Conservation (phyloP, 768 basidiomycete genomes). For the Hirschioporus abietinus region DNA sequence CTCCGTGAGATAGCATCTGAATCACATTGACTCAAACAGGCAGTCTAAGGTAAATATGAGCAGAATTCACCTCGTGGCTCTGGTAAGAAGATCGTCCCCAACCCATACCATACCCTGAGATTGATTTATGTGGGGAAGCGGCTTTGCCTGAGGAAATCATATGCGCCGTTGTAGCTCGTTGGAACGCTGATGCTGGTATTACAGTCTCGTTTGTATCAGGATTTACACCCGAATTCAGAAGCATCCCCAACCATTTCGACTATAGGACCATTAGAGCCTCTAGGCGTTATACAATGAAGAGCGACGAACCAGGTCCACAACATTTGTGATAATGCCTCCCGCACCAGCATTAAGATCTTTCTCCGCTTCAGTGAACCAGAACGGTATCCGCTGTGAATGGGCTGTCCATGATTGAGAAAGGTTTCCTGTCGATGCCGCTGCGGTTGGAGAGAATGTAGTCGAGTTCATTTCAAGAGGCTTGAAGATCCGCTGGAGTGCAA, state of each 20-base stretch:
- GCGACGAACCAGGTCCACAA: constrained; percentile 34
- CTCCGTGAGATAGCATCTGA: constrained; percentile 8
- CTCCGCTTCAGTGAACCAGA: constrained; percentile 24
- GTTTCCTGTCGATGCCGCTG: constrained; percentile 29
- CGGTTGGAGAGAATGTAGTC: constrained; percentile 31
- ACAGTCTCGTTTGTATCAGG: constrained; percentile 25
- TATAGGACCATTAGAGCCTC: constrained; percentile 13
- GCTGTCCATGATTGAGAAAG: constrained; percentile 29
- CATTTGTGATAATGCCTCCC: constrained; percentile 38
- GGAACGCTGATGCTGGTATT: constrained; percentile 26
- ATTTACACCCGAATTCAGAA: constrained; percentile 31
- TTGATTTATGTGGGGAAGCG: constrained; percentile 17
- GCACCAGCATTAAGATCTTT: constrained; percentile 29
- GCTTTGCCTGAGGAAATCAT: constrained; percentile 18
- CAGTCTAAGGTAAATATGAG: neutral
- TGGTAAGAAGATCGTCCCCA: constrained; percentile 34
- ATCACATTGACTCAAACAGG: neutral
- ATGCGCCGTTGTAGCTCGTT: constrained; percentile 27
- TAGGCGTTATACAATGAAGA: neutral
- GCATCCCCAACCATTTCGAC: constrained; percentile 34
- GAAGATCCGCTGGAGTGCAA: constrained; percentile 38
- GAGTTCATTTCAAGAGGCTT: constrained; percentile 34
- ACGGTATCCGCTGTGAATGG: constrained; percentile 27
- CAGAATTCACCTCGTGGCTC: constrained; percentile 32
- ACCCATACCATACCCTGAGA: constrained; percentile 37